Evolutionary conservation across 1,284 basidiomycete genomes (phyloP), one percentile per base, ranked within the genome.

Genomic region (Sporisorium scitamineum): DNA sequence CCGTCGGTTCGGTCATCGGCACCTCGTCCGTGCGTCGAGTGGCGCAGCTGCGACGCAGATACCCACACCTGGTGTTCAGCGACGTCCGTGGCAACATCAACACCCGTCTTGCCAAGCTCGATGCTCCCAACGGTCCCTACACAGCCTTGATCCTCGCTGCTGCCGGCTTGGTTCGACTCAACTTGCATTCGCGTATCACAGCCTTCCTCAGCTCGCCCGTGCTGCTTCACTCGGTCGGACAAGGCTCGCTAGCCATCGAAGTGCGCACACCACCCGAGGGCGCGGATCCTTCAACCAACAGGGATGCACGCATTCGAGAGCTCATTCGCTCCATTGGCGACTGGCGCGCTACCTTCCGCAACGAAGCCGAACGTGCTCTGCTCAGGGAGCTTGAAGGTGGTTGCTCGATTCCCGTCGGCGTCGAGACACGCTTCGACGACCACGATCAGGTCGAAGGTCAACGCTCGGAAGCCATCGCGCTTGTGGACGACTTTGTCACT

Each of bases 331-430:
- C 79, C 26, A 83, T 85, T 34, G 78, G 79, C 34, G 77, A 81
- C 52, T 85, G 84, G 84, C 69, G 82, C 9, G 63, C 84, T 11
- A 81, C 80, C 16, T 82, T 76, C 66, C 68, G 81, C 29, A 75
- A 70, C 44, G 79, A 79, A 50, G 81, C 82, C 11, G 97, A 99
- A 86, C 90, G 96, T 13, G 92, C 92, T 1, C 91, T 93, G 85
- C 88, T 99, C 72, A 89, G 92, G 39, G 91, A 93, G 39, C 88
- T 99, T 57, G 96, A 99, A 86, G 97, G 97, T 13, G 97, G 95
- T 29, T 99, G 97, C 86, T 95, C 93, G 67, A 94, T 99, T 1
- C 97, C 96, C 0, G 95, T 98, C n/a, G 95, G 96, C 18, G 92
- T 94, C 32, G 88, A 89, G 64, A 92, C 90, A 61, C 76, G 54